Evolutionary conservation across 306 rosid species (phyloP), one percentile per base, ranked within the genome.

Genomic region (Cicer pinnatifidum): DNA sequence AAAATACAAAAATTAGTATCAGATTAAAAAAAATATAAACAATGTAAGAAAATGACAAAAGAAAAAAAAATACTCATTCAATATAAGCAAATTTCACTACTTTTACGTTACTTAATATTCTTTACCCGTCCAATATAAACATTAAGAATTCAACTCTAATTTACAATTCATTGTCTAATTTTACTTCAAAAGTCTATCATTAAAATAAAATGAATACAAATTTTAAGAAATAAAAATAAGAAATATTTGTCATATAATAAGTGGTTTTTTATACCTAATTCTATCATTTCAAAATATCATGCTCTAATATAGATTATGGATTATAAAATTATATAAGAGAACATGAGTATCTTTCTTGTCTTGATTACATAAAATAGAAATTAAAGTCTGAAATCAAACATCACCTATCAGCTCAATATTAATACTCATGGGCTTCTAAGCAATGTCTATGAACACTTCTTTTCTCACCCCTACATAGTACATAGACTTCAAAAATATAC

Each of bases 31-130:
- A 12, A 28, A 19, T 0, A 41, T 9, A 33, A 10, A 7, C n/a
- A 62, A 74, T 16, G 11, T 17, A 73, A 45, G 19, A 48, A 60
- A 40, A 46, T 17, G 10, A 4, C 48, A 6, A 38, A 76, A 54
- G 47, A 3, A 28, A 28, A 28, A 23, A 28, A 28, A 28, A 28
- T 28, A 28, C 35, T 28, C 5, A 3, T 28, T 28, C 35, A 28
- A 28, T 28, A 28, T 28, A 28, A 28, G 5, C 5, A 28, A 28
- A 28, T 28, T 28, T 28, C 35, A 28, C 35, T 28, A 3, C 5
- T 28, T 2, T 23, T 2, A 23, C 33, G 4, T 23, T 23, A 23
- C 3, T 23, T 3, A 3, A 3, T 28, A 28, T 28, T 28, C 33
- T 28, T 28, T 28, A 28, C 33, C 0, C 0, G 33, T 2, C 3